Evolutionary conservation across 371 early-diverging fungal genomes (phyloP).

Genomic region (Circinella umbellata): DNA sequence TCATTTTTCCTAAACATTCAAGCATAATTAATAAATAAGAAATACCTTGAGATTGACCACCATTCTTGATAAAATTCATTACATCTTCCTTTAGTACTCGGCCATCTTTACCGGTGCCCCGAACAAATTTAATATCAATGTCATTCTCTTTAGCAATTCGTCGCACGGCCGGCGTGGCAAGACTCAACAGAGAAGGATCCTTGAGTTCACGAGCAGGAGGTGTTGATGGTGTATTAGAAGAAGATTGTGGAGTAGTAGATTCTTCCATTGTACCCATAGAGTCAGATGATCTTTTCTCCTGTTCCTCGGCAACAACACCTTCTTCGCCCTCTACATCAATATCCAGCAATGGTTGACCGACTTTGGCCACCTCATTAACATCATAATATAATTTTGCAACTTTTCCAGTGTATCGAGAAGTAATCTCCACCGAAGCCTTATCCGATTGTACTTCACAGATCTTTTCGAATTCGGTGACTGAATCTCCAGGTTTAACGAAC

Average conservation of each 20-base stretch:
- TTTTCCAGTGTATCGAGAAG: conserved; percentile 92
- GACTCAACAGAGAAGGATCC: conserved; percentile 26
- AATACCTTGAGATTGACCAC: conserved; percentile 6
- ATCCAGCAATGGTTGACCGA: conserved; percentile 93
- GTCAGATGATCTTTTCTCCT: not conserved
- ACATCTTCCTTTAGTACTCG: conserved; percentile 94
- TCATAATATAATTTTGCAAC: conserved; percentile 81
- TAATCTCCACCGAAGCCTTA: conserved; percentile 98
- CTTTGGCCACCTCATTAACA: conserved; percentile 90
- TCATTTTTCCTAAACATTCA: not conserved
- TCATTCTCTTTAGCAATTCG: conserved; percentile 82
- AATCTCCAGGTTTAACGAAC: conserved; percentile 91
- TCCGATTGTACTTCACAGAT: conserved; percentile 98
- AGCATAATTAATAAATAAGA: no score
- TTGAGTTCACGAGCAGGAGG: conserved; percentile 9
- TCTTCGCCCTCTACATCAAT: conserved; percentile 76
- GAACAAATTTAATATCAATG: conserved; percentile 74
- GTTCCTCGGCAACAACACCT: conserved; percentile 3
- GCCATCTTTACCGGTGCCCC: conserved; percentile 87
- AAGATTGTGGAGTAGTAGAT: not conserved
- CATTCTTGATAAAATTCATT: conserved; percentile 50
- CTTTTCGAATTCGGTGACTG: conserved; percentile 91
- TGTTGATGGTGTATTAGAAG: not conserved
- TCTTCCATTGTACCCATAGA: conserved; percentile 7
- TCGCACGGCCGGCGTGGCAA: conserved; percentile 94